phyloP scores from a whole-genome alignment of 768 basidiomycete species.

The Podaxis sp. region DNA sequence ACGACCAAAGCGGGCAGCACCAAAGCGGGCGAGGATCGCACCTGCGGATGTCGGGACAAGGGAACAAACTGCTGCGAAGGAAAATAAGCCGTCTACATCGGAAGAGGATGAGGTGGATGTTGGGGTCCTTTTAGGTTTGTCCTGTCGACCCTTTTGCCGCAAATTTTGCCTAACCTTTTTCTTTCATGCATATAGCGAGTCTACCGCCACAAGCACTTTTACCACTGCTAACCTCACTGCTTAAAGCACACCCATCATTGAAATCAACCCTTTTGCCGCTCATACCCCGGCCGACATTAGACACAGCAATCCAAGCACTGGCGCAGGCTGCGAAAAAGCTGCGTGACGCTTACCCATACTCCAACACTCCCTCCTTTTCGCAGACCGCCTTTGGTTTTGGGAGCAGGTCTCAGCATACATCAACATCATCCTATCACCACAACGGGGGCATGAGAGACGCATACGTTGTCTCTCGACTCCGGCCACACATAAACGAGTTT shows the following conservation, averaged over 20 bases:
- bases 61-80: slow-evolving; percentile 41
- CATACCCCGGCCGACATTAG: slow-evolving; percentile 81
- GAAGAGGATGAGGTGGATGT: slow-evolving; percentile 69
- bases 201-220: slow-evolving; percentile 74
- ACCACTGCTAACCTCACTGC: slow-evolving; percentile 65
- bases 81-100: slow-evolving; percentile 36
- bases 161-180: slow-evolving; percentile 14
- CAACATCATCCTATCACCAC: slow-evolving; percentile 15
- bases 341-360: slow-evolving; percentile 81
- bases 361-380: slow-evolving; percentile 38
- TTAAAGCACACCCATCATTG: slow-evolving; percentile 63
- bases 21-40: slow-evolving; percentile 58
- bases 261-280: slow-evolving; percentile 70
- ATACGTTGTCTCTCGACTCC: slow-evolving; percentile 71
- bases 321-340: slow-evolving; percentile 67
- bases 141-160: neutral
- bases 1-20: slow-evolving; percentile 61
- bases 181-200: slow-evolving; percentile 46
- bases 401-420: slow-evolving; percentile 17
- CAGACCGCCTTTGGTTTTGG: slow-evolving; percentile 33
- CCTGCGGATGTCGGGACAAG: slow-evolving; percentile 29
- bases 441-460: slow-evolving; percentile 72
- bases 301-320: slow-evolving; percentile 66
- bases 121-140: slow-evolving; percentile 74
- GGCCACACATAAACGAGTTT: slow-evolving; percentile 73